Evolutionary conservation across 768 basidiomycete genomes (phyloP).

Genomic region (Trametes villosa): DNA sequence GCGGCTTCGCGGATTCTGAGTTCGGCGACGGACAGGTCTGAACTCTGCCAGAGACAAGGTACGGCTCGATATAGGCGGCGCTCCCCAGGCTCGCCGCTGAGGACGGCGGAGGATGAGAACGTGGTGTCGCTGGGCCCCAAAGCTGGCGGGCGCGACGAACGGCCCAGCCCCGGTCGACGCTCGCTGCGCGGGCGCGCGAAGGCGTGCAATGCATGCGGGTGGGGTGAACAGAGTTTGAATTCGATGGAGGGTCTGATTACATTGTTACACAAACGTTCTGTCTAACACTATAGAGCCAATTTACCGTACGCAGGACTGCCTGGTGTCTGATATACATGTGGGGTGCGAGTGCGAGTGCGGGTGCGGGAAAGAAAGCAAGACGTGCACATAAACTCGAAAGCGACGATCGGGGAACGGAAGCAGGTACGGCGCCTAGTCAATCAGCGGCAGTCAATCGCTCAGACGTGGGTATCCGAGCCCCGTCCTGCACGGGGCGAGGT

Average conservation of each 20-base stretch:
- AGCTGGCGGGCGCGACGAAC: background rate
- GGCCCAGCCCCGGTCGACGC: background rate
- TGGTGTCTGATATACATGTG: constrained; percentile 11
- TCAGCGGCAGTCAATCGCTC: constrained; percentile 9
- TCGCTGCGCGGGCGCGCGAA: too few species aligned
- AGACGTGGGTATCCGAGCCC: constrained; percentile 16
- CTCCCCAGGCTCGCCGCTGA: constrained; percentile 22
- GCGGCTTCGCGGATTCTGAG: constrained; percentile 18
- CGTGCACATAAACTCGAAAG: background rate
- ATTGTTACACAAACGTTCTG: constrained; percentile 9
- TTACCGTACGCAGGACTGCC: constrained; percentile 14
- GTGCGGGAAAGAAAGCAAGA: background rate
- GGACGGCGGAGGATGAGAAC: constrained; percentile 11
- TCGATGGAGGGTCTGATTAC: constrained; percentile 11
- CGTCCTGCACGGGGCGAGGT: constrained; percentile 12
- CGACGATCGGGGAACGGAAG: constrained; percentile 10
- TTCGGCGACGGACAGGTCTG: background rate
- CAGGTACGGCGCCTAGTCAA: background rate
- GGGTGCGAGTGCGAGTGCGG: background rate
- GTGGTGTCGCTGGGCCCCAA: constrained; percentile 10
- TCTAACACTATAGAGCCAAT: constrained; percentile 4
- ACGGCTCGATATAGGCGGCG: constrained; percentile 22
- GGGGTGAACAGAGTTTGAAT: background rate
- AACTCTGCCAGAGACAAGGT: constrained; percentile 17
- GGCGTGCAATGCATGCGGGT: too few species aligned